Percentiles rank a stretch among this genome's conserved stretches.
These are phyloP conservation scores for Fusarium veterinarium DNA, from an alignment of 2,329 filamentous ascomycete genomes.

Conservation along the genomic window DNA sequence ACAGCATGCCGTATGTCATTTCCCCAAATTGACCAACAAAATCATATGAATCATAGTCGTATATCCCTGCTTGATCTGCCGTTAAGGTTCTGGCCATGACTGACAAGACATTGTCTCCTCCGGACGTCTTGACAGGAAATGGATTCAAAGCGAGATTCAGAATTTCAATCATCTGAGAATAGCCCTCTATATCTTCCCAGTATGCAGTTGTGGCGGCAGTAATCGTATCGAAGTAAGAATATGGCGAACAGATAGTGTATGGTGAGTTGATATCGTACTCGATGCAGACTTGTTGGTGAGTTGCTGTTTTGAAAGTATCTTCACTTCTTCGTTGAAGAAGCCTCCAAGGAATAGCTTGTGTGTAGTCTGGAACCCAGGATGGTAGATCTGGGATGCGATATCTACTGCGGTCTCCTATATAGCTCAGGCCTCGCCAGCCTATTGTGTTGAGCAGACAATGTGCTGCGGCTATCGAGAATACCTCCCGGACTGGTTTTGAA, in stretches of 20 bases:
- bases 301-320: neutral
- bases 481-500: neutral
- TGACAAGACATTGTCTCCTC: neutral
- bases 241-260: neutral
- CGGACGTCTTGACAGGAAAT: neutral
- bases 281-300: neutral
- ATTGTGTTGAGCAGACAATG: neutral
- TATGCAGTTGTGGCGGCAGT: neutral
- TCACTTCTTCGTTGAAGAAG: neutral
- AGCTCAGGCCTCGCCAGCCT: neutral
- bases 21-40: neutral
- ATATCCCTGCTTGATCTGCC: neutral
- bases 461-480: conserved; percentile 1
- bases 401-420: neutral
- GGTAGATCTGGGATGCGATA: neutral
- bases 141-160: neutral
- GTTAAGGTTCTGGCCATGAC: neutral
- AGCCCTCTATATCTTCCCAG: neutral
- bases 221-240: neutral
- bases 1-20: neutral
- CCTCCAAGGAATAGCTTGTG: conserved; percentile 1
- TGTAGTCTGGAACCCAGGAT: conserved; percentile 7
- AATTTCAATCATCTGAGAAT: neutral
- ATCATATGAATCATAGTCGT: neutral
- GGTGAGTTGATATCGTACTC: neutral